Percentiles rank a stretch among this genome's conserved stretches.
Conservation (phyloP, 129 eudicot genomes). For the Rutidosis leptorrhynchoides region DNA sequence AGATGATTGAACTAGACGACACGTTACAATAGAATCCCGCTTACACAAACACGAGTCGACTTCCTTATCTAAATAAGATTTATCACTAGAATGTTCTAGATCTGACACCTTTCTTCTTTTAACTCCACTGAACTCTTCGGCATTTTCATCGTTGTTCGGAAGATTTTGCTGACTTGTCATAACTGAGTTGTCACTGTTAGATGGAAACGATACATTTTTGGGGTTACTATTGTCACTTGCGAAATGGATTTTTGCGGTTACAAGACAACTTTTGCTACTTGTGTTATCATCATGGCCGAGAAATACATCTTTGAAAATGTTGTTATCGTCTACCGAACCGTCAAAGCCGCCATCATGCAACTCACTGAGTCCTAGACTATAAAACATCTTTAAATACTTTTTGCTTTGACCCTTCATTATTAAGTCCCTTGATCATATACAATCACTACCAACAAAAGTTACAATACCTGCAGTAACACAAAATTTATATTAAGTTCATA, state of each 20-base stretch:
- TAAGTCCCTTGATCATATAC: slow-evolving; percentile 7
- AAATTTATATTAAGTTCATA: not conserved
- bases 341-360: slow-evolving; percentile 70
- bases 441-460: not conserved
- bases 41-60: slow-evolving; percentile 33
- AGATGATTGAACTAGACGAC: slow-evolving; percentile 74
- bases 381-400: slow-evolving; percentile 35
- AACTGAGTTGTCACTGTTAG: slow-evolving; percentile 52
- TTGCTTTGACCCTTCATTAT: slow-evolving; percentile 20
- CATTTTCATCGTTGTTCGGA: slow-evolving; percentile 12
- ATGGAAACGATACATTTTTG: slow-evolving; percentile 32
- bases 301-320: slow-evolving; percentile 53
- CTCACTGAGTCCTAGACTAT: slow-evolving; percentile 40
- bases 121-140: slow-evolving; percentile 28
- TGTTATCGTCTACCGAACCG: slow-evolving; percentile 52
- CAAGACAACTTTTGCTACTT: slow-evolving; percentile 42
- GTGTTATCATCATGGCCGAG: slow-evolving; percentile 44
- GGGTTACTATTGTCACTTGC: slow-evolving; percentile 33
- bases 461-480: slow-evolving; percentile 22
- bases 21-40: slow-evolving; percentile 37
- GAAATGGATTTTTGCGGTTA: slow-evolving; percentile 44
- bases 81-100: slow-evolving; percentile 40
- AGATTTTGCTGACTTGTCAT: slow-evolving; percentile 47
- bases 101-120: slow-evolving; percentile 56
- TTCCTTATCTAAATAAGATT: slow-evolving; percentile 36